Evolutionary conservation across 1,284 basidiomycete genomes (phyloP), one percentile per base, ranked within the genome.

Genomic region (Neotropicomus parvogracilis): DNA sequence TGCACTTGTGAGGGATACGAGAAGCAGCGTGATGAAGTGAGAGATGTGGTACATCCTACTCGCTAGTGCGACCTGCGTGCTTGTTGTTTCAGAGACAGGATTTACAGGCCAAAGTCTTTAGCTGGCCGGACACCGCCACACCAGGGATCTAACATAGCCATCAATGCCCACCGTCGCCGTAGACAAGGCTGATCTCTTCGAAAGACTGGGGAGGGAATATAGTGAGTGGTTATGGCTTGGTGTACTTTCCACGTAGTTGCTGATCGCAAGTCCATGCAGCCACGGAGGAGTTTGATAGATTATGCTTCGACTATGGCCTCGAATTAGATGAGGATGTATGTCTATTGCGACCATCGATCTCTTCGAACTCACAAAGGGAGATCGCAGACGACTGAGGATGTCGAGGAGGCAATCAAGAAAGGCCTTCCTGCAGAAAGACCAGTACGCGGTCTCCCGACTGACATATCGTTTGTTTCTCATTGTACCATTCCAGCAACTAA

Each of bases 251-350:
- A n/a, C 49, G 16, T n/a, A 46, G 48, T 32, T 43, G 54, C 40
- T 56, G 52, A 54, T 58, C 62, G 50, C 62, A 59, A 46, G 20
- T 41, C n/a, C 48, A 50, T 41, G 48, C 62, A 97, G 93, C 91
- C 41, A 83, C 88, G 40, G 84, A 95, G 55, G 93, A 95, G 60
- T 98, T 99, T 63, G 95, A 98, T 72, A 83, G 87, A 65, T 81
- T 99, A 46, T 91, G 93, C 66, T 99, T 99, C 73, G 93, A 98
- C 60, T 99, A 95, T 71, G 95, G 95, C 49, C 79, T 99, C 53
- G 95, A 99, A 74, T 77, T 99, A 35, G 95, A 99, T 65, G 95
- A 97, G 70, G 95, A 98, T 73, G 93, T 95, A 63, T 59, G 88
- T 73, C 52, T 13, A n/a, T 19, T 33, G 14, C 17, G 3, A 34